A percentile compares a stretch with the other conserved stretches of the same genome.
These are phyloP conservation scores for Suhomyces atakaporum DNA, from an alignment of 1,139 yeast species.

Conservation along the genomic window DNA sequence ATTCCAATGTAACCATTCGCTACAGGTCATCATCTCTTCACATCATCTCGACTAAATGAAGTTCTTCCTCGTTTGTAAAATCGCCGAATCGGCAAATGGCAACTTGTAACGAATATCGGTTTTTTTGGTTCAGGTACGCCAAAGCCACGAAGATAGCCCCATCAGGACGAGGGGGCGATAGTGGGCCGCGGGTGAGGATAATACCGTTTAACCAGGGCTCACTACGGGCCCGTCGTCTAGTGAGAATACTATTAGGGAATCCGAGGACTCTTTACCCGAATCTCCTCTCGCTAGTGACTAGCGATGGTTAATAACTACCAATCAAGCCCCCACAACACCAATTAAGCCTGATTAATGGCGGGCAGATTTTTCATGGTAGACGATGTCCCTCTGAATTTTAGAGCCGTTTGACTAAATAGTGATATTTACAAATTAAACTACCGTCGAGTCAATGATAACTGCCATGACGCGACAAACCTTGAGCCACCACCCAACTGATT, in stretches of 20 bases:
- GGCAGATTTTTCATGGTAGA: no score
- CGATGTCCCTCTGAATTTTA: background rate
- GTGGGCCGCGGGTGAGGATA: no score
- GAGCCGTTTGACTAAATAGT: background rate
- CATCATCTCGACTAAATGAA: background rate
- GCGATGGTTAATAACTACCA: no score
- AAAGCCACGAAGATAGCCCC: no score
- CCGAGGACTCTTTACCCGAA: background rate
- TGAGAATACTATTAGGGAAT: no score
- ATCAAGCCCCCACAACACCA: no score
- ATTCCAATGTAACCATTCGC: no score
- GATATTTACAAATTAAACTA: background rate
- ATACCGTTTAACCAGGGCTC: conserved; percentile 1
- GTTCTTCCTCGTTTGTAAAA: background rate
- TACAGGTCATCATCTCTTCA: conserved; percentile 1
- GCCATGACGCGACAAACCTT: background rate
- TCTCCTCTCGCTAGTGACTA: conserved; percentile 1
- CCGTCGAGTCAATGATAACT: background rate
- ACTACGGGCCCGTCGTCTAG: background rate
- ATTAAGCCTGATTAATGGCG: no score
- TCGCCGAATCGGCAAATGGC: background rate
- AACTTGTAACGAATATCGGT: background rate
- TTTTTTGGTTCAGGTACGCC: background rate
- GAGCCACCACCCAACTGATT: background rate
- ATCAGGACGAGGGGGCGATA: no score